Evolutionary conservation across 441 rosid species (phyloP).

Genomic region (Breynia disticha): DNA sequence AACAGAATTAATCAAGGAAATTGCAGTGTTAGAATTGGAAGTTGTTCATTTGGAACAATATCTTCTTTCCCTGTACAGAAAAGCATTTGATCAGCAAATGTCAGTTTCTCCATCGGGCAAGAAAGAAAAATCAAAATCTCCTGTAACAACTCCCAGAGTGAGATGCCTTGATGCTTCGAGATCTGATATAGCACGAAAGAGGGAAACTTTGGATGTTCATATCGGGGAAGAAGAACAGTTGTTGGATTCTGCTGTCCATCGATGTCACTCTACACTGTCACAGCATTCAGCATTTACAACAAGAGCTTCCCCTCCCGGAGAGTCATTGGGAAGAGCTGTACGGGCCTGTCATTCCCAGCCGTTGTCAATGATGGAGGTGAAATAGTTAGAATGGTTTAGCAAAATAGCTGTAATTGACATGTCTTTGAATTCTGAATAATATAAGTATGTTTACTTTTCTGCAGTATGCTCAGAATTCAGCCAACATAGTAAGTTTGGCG

Average conservation of each 20-base stretch:
- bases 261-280: slow-evolving; percentile 77
- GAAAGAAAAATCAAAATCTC: slow-evolving; percentile 33
- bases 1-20: slow-evolving; percentile 70
- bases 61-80: slow-evolving; percentile 78
- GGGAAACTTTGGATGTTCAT: slow-evolving; percentile 24
- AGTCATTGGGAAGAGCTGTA: slow-evolving; percentile 37
- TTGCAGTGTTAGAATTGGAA: slow-evolving; percentile 81
- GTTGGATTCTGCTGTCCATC: slow-evolving; percentile 44
- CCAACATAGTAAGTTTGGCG: slow-evolving; percentile 72
- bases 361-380: slow-evolving; percentile 64
- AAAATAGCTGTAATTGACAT: too few species aligned
- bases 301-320: slow-evolving; percentile 42
- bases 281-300: slow-evolving; percentile 48
- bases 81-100: slow-evolving; percentile 67
- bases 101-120: slow-evolving; percentile 37
- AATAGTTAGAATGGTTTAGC: background rate
- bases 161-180: slow-evolving; percentile 36
- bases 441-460: slow-evolving; percentile 2
- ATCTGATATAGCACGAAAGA: slow-evolving; percentile 27
- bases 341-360: slow-evolving; percentile 81
- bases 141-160: slow-evolving; percentile 35
- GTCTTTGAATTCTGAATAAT: too few species aligned
- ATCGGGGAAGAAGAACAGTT: slow-evolving; percentile 27
- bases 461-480: slow-evolving; percentile 49
- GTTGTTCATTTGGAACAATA: slow-evolving; percentile 80